Evolutionary conservation across 2,329 filamentous ascomycete species (phyloP), one percentile per base, ranked within the genome.

Genomic region (Rutstroemia sp.): DNA sequence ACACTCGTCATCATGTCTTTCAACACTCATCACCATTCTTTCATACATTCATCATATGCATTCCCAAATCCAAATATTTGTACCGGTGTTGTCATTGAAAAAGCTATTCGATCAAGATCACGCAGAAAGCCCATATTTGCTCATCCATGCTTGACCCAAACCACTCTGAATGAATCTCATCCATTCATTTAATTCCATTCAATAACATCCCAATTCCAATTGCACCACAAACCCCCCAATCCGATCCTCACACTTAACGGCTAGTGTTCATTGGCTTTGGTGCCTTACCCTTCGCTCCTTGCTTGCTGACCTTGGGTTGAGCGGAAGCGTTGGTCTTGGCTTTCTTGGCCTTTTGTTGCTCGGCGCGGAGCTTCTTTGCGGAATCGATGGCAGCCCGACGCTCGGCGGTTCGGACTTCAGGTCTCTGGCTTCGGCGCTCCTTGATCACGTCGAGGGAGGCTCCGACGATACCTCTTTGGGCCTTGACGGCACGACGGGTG

Each of bases 361-460:
- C 82, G 63, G 85, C 91, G 66, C 86, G 80, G 83, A 95, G 95
- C 91, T 97, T 96, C 77, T 95, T 99, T 80, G 86, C 89, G 75
- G 95, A 91, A 83, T 92, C 92, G 81, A 97, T 92, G 76, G 94
- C 92, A 69, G 86, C 81, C 68, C 82, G 80, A 73, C 94, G 92
- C 73, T 91, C 92, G 71, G 94, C 94, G 71, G 85, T 82, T 75
- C 94, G 92, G 74, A 91, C 92, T 82, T 97, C 94, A 70, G 94
- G 94, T 76, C 94, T 90, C 83, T 90, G 86, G 70, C 83, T 78
- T 73, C 94, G 92, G 81, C 90, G 90, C 87, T 99, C 94, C 87
- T 96, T 97, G 86, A 99, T 97, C 73, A 97, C 91, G 76, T 99
- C 94, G 77, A 99, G 92, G 64, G 94, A 96, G 69, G 94, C 94